A percentile compares a stretch with the other conserved stretches of the same genome.
Evolutionary conservation across 2,329 filamentous ascomycete species (phyloP).

Genomic region (Cladobotryum mycophilum): DNA sequence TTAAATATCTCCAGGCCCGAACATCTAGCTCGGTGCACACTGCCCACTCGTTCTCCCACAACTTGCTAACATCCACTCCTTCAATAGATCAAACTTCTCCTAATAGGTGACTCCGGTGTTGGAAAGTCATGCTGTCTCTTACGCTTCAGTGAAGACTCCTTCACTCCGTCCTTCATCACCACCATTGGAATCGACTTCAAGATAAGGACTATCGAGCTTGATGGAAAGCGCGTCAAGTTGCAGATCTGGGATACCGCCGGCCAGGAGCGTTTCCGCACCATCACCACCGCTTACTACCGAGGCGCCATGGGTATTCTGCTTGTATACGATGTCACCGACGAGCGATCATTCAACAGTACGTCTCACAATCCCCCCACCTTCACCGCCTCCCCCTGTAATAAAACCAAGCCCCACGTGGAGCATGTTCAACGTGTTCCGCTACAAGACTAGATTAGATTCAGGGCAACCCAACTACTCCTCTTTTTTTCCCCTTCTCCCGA

Average conservation of each 20-base stretch:
- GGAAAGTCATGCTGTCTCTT: conserved; percentile 96
- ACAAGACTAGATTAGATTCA: too few relatives aligned
- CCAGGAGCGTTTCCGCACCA: conserved; percentile 96
- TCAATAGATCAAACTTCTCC: conserved; percentile 77
- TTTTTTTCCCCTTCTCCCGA: too few relatives aligned
- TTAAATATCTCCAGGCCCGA: too few relatives aligned
- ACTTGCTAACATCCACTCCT: conserved; percentile 7
- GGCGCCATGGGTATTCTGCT: conserved; percentile 97
- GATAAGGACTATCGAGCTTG: conserved; percentile 97
- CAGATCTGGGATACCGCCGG: conserved; percentile 99
- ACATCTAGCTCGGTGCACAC: neutral
- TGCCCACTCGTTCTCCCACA: neutral
- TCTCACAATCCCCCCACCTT: conserved; percentile 7
- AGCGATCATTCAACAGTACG: conserved; percentile 91
- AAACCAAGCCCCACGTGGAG: too few relatives aligned
- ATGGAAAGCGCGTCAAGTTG: conserved; percentile 97
- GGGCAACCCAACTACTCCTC: too few relatives aligned
- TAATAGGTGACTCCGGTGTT: conserved; percentile 94
- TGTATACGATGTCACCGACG: conserved; percentile 97
- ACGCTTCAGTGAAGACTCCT: conserved; percentile 95
- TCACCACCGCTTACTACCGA: conserved; percentile 97
- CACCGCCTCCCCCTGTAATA: conserved; percentile 3
- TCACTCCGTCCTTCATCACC: conserved; percentile 96
- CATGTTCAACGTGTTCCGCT: too few relatives aligned
- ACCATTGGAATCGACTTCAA: conserved; percentile 99